Percentiles rank a stretch among this genome's conserved stretches.
Evolutionary conservation across 805 yeast species (phyloP).

Genomic region (Metschnikowia kofuensis): DNA sequence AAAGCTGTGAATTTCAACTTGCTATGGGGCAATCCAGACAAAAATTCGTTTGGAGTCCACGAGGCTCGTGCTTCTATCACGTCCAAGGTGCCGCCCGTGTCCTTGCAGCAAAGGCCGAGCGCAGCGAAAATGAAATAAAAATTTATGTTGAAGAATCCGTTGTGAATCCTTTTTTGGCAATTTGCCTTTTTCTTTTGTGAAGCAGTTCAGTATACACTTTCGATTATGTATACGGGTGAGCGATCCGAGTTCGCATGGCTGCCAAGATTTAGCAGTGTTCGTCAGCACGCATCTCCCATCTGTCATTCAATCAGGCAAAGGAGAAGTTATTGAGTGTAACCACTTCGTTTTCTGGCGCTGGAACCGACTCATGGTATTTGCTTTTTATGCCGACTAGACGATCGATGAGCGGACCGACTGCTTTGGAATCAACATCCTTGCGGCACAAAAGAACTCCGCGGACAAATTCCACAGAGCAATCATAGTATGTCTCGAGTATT

Average conservation of each 20-base stretch:
- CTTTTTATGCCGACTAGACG: conserved; percentile 28
- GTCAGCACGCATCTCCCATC: too few relatives aligned
- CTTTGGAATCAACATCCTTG: conserved; percentile 39
- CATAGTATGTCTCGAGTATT: conserved; percentile 64
- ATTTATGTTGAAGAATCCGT: conserved; percentile 5
- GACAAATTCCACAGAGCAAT: conserved; percentile 71
- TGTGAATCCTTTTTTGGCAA: conserved; percentile 12
- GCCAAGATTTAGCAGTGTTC: too few relatives aligned
- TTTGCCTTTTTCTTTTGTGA: conserved; percentile 7
- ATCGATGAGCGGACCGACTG: conserved; percentile 27
- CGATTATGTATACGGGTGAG: too few relatives aligned
- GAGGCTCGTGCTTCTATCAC: neutral
- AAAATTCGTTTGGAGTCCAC: neutral
- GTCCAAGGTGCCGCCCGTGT: neutral
- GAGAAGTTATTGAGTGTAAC: conserved; percentile 35
- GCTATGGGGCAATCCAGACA: neutral
- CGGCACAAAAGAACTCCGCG: conserved; percentile 57
- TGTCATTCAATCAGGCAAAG: conserved; percentile 15
- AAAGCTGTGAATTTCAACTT: conserved; percentile 5
- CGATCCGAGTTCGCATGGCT: too few relatives aligned
- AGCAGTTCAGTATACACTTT: neutral
- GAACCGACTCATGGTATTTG: conserved; percentile 31
- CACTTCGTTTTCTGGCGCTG: conserved; percentile 30
- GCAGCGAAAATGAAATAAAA: conserved; percentile 5
- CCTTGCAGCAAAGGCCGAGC: neutral